These are phyloP conservation scores for Mortierella alpina DNA, from an alignment of 192 early-diverging fungal species.

Conservation along the genomic window DNA sequence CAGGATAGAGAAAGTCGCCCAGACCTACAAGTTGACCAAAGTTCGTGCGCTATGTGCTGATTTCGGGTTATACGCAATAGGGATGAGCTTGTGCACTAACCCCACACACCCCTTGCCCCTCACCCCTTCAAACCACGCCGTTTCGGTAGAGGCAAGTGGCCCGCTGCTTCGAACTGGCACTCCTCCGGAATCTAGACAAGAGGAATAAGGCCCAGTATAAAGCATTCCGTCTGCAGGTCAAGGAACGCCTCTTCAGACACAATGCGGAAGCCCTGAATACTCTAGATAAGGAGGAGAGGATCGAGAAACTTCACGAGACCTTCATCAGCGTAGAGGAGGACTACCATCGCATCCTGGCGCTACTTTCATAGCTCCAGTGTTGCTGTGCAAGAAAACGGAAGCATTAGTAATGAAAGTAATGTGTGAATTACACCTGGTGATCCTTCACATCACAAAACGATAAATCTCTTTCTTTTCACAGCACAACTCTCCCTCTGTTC, in stretches of 20 bases:
- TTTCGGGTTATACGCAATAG: no score
- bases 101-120: no score
- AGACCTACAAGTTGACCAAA: conserved; percentile 80
- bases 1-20: conserved; percentile 61
- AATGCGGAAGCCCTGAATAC: conserved; percentile 78
- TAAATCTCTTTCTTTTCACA: no score
- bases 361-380: conserved; percentile 16
- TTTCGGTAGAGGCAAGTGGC: conserved; percentile 75
- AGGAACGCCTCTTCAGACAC: conserved; percentile 82
- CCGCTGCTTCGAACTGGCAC: conserved; percentile 85
- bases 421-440: no score
- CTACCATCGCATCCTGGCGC: conserved; percentile 63
- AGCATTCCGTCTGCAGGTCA: conserved; percentile 83
- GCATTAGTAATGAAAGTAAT: not conserved
- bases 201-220: conserved; percentile 56
- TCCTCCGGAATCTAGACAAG: conserved; percentile 72
- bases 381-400: not conserved
- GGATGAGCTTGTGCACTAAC: no score
- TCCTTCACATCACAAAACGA: no score
- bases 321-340: conserved; percentile 81
- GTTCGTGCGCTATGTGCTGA: conserved; percentile 46
- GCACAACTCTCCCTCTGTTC: no score
- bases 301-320: conserved; percentile 81
- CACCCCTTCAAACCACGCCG: no score
- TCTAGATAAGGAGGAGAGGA: conserved; percentile 72